A percentile compares a stretch with the other conserved stretches of the same genome.
Evolutionary conservation across 352 stramenopile genomes (phyloP).

Genomic region (Phytophthora colocasiae): DNA sequence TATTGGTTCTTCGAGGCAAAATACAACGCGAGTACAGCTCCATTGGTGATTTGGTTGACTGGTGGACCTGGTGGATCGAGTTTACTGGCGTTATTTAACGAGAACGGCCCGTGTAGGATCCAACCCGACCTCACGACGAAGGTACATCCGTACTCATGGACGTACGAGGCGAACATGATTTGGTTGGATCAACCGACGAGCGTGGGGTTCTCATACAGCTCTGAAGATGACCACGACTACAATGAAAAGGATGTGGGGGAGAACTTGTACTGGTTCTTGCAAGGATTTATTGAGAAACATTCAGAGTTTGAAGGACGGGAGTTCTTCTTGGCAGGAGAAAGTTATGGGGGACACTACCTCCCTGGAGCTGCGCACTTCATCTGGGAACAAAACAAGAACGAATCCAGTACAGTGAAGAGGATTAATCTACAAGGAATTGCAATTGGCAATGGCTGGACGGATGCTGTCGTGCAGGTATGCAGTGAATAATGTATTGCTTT

Average conservation of each 20-base stretch:
- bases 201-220: constrained; percentile 53
- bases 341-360: not conserved
- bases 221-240: constrained; percentile 39
- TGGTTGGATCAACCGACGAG: constrained; percentile 61
- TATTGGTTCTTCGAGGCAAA: constrained; percentile 71
- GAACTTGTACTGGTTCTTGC: constrained; percentile 65
- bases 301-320: constrained; percentile 48
- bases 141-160: constrained; percentile 58
- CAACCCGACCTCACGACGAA: constrained; percentile 45
- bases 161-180: constrained; percentile 44
- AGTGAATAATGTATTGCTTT: not conserved
- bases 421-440: not conserved
- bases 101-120: constrained; percentile 63
- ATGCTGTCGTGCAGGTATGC: constrained; percentile 45
- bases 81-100: constrained; percentile 51
- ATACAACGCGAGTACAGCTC: constrained; percentile 38
- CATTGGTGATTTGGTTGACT: constrained; percentile 64
- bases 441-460: constrained; percentile 32
- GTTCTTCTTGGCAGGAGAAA: constrained; percentile 67
- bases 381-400: constrained; percentile 38
- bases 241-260: constrained; percentile 51
- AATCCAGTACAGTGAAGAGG: not conserved
- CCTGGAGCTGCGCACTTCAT: constrained; percentile 50
- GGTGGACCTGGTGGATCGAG: constrained; percentile 58
- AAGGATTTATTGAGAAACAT: constrained; percentile 55